Evolutionary conservation across 257 asterid genomes (phyloP).

Genomic region (Datura wrightii): DNA sequence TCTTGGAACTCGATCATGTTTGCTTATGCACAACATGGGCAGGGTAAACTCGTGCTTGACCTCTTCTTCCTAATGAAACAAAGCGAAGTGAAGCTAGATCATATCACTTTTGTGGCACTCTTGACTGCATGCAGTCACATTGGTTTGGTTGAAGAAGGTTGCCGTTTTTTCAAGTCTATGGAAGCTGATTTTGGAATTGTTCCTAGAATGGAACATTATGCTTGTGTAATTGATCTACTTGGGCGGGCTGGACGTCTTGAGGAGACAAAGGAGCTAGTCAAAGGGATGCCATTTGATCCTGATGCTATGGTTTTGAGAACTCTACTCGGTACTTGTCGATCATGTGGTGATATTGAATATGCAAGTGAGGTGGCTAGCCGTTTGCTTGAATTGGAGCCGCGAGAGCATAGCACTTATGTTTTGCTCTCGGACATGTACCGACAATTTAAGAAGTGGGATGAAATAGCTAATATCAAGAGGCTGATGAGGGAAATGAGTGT

Average conservation of each 20-base stretch:
- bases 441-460: constrained; percentile 70
- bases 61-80: constrained; percentile 61
- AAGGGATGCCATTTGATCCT: constrained; percentile 76
- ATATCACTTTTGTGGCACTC: constrained; percentile 83
- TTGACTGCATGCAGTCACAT: constrained; percentile 88
- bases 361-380: constrained; percentile 64
- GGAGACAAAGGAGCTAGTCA: constrained; percentile 68
- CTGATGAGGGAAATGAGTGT: constrained; percentile 75
- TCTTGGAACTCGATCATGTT: constrained; percentile 89
- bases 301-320: constrained; percentile 85
- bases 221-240: constrained; percentile 83
- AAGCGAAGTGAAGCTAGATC: constrained; percentile 66
- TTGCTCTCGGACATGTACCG: constrained; percentile 87
- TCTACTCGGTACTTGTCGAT: constrained; percentile 73
- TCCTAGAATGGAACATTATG: constrained; percentile 84
- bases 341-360: constrained; percentile 76
- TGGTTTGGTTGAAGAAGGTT: constrained; percentile 83
- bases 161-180: constrained; percentile 60
- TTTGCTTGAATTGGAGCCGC: constrained; percentile 72
- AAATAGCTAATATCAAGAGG: constrained; percentile 71
- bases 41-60: constrained; percentile 69
- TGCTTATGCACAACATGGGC: constrained; percentile 88
- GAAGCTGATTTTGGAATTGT: constrained; percentile 58
- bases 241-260: constrained; percentile 76
- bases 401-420: constrained; percentile 81